Evolutionary conservation across 2,329 filamentous ascomycete species (phyloP).

Genomic region (Purpureocillium takamizusanense): DNA sequence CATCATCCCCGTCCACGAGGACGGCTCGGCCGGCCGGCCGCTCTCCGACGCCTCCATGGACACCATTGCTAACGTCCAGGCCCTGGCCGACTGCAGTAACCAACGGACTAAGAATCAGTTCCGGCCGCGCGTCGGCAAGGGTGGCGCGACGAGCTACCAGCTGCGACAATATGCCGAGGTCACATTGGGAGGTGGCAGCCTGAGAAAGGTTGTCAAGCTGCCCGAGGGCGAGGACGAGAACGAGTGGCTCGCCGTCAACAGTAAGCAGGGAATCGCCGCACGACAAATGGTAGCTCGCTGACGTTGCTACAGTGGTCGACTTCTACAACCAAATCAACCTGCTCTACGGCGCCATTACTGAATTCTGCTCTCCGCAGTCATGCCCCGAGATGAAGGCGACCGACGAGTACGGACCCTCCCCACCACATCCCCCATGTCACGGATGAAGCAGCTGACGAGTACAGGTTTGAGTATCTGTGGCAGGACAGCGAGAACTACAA

Average conservation of each 20-base stretch:
- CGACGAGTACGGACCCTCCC: constrained; percentile 64
- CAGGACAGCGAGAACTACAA: constrained; percentile 93
- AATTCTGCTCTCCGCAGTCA: constrained; percentile 95
- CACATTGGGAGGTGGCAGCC: constrained; percentile 85
- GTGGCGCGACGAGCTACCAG: constrained; percentile 81
- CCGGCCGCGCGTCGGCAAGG: constrained; percentile 80
- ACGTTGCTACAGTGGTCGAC: constrained; percentile 67
- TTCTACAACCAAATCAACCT: constrained; percentile 99
- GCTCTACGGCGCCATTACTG: constrained; percentile 95
- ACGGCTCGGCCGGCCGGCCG: constrained; percentile 8
- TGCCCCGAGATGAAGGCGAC: constrained; percentile 99
- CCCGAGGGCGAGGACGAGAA: constrained; percentile 96
- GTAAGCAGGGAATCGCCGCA: constrained; percentile 37
- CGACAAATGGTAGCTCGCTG: not conserved
- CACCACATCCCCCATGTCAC: not conserved
- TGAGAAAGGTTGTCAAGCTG: constrained; percentile 92
- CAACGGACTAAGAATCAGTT: constrained; percentile 85
- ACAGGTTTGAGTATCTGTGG: constrained; percentile 96
- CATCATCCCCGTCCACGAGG: constrained; percentile 21
- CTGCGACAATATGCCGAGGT: constrained; percentile 97
- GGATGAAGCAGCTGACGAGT: not conserved
- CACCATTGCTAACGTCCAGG: constrained; percentile 19
- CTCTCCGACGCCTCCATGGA: constrained; percentile 12
- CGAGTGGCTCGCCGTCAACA: constrained; percentile 97
- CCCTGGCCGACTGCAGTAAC: constrained; percentile 47